Conservation (phyloP, 305 asterid species). For the Caryopteris hybrid region DNA sequence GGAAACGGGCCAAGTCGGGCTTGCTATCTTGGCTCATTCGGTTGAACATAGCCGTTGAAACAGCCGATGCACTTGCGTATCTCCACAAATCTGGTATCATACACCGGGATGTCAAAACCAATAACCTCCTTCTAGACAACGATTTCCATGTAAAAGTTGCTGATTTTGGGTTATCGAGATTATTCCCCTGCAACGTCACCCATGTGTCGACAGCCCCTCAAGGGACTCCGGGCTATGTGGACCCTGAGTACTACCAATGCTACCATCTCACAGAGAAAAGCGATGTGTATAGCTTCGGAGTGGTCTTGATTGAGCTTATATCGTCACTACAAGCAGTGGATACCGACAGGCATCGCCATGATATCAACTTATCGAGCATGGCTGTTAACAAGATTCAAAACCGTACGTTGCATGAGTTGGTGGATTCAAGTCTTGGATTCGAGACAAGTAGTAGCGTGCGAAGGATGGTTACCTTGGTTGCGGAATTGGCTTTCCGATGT, state of each 20-base stretch:
- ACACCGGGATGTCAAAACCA: conserved; percentile 82
- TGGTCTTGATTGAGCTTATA: conserved; percentile 62
- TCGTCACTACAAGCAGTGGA: conserved; percentile 76
- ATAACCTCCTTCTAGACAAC: conserved; percentile 66
- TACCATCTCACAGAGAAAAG: conserved; percentile 87
- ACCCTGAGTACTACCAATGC: conserved; percentile 85
- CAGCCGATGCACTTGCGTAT: conserved; percentile 70
- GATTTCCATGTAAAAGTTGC: conserved; percentile 88
- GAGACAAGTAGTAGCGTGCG: conserved; percentile 34
- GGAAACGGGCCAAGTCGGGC: conserved; percentile 52
- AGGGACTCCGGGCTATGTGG: conserved; percentile 93
- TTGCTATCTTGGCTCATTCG: conserved; percentile 72
- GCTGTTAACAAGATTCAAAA: conserved; percentile 69
- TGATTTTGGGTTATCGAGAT: conserved; percentile 75
- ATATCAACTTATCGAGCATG: conserved; percentile 66
- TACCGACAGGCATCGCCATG: conserved; percentile 50
- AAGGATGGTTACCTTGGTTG: conserved; percentile 56
- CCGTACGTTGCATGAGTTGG: conserved; percentile 51
- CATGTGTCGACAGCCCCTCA: conserved; percentile 95
- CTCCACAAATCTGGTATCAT: conserved; percentile 62
- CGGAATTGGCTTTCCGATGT: conserved; percentile 79
- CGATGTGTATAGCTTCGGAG: conserved; percentile 80
- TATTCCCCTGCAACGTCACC: conserved; percentile 66
- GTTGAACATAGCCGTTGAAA: conserved; percentile 60
- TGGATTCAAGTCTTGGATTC: conserved; percentile 54